phyloP scores from a whole-genome alignment of 2,329 filamentous ascomycete species.

The Phialocephala subalpina region DNA sequence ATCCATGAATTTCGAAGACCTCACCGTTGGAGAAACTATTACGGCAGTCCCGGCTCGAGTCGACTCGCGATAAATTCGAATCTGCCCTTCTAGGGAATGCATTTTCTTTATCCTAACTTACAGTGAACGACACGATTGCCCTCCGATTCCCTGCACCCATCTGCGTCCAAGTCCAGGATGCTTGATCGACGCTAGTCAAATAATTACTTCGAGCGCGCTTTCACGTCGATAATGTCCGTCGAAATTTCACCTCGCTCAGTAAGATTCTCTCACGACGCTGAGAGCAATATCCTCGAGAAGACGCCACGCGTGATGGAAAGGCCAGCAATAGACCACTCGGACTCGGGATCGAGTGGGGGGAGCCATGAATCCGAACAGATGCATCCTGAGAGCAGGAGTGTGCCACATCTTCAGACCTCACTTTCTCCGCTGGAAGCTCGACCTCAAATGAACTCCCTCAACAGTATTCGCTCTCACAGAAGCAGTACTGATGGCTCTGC shows the following conservation, averaged over 20 bases:
- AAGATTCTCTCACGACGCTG: constrained; percentile 61
- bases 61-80: neutral
- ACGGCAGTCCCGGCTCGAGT: neutral
- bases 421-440: constrained; percentile 38
- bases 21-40: neutral
- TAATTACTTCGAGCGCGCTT: constrained; percentile 26
- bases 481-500: constrained; percentile 48
- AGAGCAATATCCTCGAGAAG: constrained; percentile 54
- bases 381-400: constrained; percentile 26
- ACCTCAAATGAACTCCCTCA: constrained; percentile 37
- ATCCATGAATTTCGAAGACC: constrained; percentile 8
- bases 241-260: constrained; percentile 62
- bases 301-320: constrained; percentile 45
- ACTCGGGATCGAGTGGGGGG: constrained; percentile 57
- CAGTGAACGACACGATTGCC: neutral
- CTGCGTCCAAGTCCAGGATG: constrained; percentile 15
- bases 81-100: neutral
- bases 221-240: constrained; percentile 39
- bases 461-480: constrained; percentile 49
- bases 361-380: constrained; percentile 35
- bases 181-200: constrained; percentile 25
- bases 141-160: constrained; percentile 8
- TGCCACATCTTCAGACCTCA: constrained; percentile 32
- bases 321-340: constrained; percentile 44
- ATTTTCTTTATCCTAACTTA: neutral